A percentile compares a stretch with the other conserved stretches of the same genome.
Conservation (phyloP, 225 moss, liverwort and hornwort genomes). For the Bryum argenteum region DNA sequence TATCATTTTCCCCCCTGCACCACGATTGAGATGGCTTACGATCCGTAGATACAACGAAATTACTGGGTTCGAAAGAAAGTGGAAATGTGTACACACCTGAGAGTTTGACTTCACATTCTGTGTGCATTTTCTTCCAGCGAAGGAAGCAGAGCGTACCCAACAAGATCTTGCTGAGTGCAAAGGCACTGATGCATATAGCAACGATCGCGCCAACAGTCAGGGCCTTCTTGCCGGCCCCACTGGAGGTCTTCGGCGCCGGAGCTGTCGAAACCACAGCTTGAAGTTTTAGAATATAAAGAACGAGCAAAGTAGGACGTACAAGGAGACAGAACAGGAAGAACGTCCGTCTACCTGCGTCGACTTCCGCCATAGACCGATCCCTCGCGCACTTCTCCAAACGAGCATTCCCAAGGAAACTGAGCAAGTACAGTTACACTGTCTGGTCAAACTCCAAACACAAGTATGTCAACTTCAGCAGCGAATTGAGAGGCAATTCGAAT, state of each 20-base stretch:
- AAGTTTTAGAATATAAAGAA: too few species aligned
- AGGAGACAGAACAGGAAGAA: too few species aligned
- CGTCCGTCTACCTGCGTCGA: conserved; percentile 9
- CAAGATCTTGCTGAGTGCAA: conserved; percentile 45
- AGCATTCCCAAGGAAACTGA: conserved; percentile 36
- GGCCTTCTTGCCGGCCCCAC: conserved; percentile 29
- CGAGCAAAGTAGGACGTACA: too few species aligned
- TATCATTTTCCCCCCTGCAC: conserved; percentile 75
- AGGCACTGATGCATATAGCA: conserved; percentile 57
- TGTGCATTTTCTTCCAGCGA: conserved; percentile 56
- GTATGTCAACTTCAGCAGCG: not conserved
- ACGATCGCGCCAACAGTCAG: conserved; percentile 57
- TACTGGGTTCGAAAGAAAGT: not conserved
- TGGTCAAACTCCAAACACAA: not conserved
- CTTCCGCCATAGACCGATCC: conserved; percentile 40
- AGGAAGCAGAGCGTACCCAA: conserved; percentile 48
- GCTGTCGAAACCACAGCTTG: not conserved
- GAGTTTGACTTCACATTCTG: conserved; percentile 58
- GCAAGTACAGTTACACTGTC: not conserved
- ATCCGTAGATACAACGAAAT: not conserved
- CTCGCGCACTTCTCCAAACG: conserved; percentile 17
- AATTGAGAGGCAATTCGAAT: not conserved
- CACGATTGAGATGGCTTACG: not conserved
- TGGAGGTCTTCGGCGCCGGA: conserved; percentile 30
- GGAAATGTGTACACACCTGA: conserved; percentile 33